Percentiles rank a stretch among this genome's conserved stretches.
phyloP scores from a whole-genome alignment of 345 rosid genomes.

The Melaleuca alternifolia region DNA sequence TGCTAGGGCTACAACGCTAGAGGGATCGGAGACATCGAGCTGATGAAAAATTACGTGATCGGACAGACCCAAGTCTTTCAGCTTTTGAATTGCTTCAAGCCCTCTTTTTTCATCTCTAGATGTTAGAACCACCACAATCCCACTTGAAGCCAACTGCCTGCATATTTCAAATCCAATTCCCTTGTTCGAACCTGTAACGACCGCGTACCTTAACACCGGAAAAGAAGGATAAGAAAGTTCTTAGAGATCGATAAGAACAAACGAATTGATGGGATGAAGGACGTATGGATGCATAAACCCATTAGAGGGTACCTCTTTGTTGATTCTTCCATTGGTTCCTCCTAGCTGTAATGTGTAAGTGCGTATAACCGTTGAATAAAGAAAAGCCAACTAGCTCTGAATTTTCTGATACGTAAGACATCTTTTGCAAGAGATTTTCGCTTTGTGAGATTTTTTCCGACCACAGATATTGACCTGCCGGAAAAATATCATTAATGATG shows the following conservation, averaged over 20 bases:
- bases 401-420: background rate
- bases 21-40: constrained; percentile 8
- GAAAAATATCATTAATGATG: background rate
- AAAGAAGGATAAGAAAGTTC: background rate
- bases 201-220: background rate
- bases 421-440: background rate
- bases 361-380: background rate
- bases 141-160: constrained; percentile 16
- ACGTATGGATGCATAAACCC: background rate
- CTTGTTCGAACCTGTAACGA: constrained; percentile 6
- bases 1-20: constrained; percentile 9
- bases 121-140: constrained; percentile 2
- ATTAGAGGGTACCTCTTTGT: background rate
- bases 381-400: background rate
- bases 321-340: background rate
- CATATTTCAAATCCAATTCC: constrained; percentile 6
- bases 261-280: background rate
- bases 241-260: background rate
- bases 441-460: background rate
- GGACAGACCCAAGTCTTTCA: background rate
- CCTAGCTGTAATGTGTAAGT: background rate
- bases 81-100: constrained; percentile 11
- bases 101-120: constrained; percentile 22
- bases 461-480: background rate
- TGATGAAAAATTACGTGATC: constrained; percentile 10